These are phyloP conservation scores for Penicillium lividum DNA, from an alignment of 495 filamentous ascomycete species.

Conservation along the genomic window DNA sequence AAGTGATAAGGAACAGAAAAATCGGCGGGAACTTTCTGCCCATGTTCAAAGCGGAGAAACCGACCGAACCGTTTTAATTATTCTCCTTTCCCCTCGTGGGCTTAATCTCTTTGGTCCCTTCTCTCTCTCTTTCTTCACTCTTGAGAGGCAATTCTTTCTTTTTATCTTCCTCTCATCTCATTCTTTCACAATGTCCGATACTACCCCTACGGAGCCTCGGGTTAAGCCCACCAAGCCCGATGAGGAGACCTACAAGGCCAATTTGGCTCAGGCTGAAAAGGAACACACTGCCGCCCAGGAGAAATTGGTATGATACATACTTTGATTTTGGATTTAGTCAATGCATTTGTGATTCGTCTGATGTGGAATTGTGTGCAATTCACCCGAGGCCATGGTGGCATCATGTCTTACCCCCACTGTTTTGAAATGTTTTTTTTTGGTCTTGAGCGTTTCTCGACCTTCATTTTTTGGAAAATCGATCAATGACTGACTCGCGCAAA, in stretches of 20 bases:
- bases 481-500: constrained; percentile 12
- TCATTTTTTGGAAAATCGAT: neutral
- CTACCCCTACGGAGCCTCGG: constrained; percentile 47
- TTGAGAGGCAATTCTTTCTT: constrained; percentile 9
- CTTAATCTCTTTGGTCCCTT: constrained; percentile 16
- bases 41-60: constrained; percentile 34
- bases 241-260: constrained; percentile 58
- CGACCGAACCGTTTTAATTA: constrained; percentile 32
- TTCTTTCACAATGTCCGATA: constrained; percentile 38
- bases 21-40: constrained; percentile 40
- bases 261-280: constrained; percentile 76
- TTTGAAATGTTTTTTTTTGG: constrained; percentile 1
- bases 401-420: constrained; percentile 1
- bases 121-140: constrained; percentile 15
- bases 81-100: constrained; percentile 30
- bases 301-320: constrained; percentile 66
- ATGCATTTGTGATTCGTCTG: neutral
- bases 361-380: constrained; percentile 6
- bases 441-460: neutral
- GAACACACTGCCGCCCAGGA: constrained; percentile 72
- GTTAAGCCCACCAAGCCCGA: constrained; percentile 56
- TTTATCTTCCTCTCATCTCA: constrained; percentile 17
- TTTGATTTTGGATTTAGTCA: constrained; percentile 7
- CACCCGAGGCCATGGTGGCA: constrained; percentile 6
- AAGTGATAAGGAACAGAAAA: constrained; percentile 30